Evolutionary conservation across 1,284 basidiomycete genomes (phyloP).

Genomic region (Xanthoconium separans): DNA sequence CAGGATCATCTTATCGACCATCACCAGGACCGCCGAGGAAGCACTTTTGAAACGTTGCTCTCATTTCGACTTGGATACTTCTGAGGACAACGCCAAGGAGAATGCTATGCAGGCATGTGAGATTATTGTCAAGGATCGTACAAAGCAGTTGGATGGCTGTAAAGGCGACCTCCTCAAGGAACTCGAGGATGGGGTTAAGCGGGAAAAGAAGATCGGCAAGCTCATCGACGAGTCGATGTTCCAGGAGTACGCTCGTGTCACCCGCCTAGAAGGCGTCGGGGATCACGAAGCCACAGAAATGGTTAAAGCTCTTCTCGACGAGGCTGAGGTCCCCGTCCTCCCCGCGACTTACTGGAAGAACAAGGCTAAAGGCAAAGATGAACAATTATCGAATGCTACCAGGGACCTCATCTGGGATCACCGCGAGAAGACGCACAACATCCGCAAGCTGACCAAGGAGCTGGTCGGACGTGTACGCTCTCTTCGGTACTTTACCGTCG

Average conservation of each 20-base stretch:
- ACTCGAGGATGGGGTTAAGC: conserved; percentile 63
- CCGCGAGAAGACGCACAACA: conserved; percentile 83
- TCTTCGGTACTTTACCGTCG: conserved; percentile 86
- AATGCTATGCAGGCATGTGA: conserved; percentile 90
- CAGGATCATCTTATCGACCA: conserved; percentile 7
- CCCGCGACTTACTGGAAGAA: conserved; percentile 37
- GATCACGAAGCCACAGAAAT: conserved; percentile 73
- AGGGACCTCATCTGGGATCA: conserved; percentile 77
- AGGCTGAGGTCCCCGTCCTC: conserved; percentile 53
- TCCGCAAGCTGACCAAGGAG: conserved; percentile 83
- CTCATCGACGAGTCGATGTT: conserved; percentile 74
- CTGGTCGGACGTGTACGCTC: conserved; percentile 86
- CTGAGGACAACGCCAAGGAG: conserved; percentile 43
- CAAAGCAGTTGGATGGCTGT: conserved; percentile 77
- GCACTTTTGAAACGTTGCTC: conserved; percentile 91
- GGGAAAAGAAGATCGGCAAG: conserved; percentile 66
- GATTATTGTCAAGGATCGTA: conserved; percentile 83
- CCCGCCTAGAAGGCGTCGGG: conserved; percentile 66
- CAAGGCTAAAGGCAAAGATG: conserved; percentile 56
- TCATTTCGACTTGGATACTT: conserved; percentile 86
- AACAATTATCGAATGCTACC: conserved; percentile 50
- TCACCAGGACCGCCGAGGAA: conserved; percentile 77
- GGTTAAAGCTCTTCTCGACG: conserved; percentile 57
- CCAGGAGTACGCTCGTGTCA: conserved; percentile 69
- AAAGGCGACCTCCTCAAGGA: conserved; percentile 69